phyloP scores from a whole-genome alignment of 352 stramenopile species.

The Globisporangium splendens region DNA sequence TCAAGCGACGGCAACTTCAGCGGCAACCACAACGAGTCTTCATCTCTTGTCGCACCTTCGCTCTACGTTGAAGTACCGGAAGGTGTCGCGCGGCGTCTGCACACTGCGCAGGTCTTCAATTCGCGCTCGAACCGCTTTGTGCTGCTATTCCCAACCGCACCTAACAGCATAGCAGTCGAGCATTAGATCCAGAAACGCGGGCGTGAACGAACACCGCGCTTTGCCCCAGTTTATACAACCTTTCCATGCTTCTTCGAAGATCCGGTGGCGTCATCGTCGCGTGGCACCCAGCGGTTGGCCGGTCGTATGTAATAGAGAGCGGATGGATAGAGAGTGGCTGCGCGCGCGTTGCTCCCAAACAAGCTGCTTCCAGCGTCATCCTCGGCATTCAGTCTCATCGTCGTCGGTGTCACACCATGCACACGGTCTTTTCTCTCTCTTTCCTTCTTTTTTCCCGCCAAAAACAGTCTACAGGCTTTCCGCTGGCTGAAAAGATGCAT shows the following conservation, averaged over 20 bases:
- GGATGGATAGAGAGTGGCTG: no score
- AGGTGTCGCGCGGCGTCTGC: conserved; percentile 10
- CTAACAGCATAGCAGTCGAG: neutral
- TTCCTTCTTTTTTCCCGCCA: conserved; percentile 7
- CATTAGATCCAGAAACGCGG: no score
- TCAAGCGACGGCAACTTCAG: neutral
- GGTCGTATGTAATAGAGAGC: no score
- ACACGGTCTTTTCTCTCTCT: neutral
- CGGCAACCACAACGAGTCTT: neutral
- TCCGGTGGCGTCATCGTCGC: no score
- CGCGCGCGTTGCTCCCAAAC: neutral
- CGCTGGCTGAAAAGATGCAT: neutral
- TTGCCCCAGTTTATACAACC: no score
- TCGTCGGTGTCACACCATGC: conserved; percentile 6
- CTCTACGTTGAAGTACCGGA: conserved; percentile 10
- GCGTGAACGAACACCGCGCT: no score
- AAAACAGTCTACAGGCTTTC: neutral
- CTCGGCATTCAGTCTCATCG: neutral
- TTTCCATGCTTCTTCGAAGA: no score
- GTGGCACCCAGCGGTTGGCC: no score
- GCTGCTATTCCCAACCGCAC: neutral
- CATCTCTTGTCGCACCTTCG: neutral
- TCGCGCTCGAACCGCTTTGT: conserved; percentile 13
- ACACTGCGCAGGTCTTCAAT: neutral
- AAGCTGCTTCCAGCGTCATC: neutral